These are phyloP conservation scores for Stipa capillata DNA, from an alignment of 176 grass and related monocot genomes.

Conservation along the genomic window DNA sequence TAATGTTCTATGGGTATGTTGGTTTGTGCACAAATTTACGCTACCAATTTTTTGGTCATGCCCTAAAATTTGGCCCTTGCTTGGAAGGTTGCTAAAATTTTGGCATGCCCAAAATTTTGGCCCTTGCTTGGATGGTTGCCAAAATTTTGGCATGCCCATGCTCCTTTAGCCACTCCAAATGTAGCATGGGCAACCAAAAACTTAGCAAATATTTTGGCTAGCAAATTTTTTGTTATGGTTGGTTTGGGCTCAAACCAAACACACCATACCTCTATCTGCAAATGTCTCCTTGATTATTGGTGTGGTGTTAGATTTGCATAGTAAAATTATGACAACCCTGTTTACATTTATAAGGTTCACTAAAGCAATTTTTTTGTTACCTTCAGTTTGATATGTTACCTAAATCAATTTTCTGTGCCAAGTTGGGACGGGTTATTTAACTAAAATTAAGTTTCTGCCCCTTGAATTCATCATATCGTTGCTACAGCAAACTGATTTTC, in stretches of 20 bases:
- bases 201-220: neutral
- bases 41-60: neutral
- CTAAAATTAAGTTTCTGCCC: neutral
- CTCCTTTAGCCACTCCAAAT: neutral
- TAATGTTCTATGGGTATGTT: neutral
- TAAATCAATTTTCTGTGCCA: neutral
- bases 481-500: neutral
- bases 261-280: neutral
- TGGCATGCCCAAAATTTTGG: neutral
- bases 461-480: neutral
- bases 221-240: neutral
- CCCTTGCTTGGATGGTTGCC: neutral
- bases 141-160: neutral
- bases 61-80: neutral
- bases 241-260: neutral
- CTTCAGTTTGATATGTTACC: neutral
- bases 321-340: neutral
- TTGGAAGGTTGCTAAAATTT: neutral
- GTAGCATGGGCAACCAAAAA: neutral
- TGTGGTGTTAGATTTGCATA: neutral
- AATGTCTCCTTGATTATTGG: slow-evolving; percentile 16
- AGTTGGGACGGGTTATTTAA: neutral
- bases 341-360: neutral
- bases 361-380: neutral
- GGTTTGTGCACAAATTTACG: neutral